These are phyloP conservation scores for Fusarium sp. DNA, from an alignment of 2,329 filamentous ascomycete species.

Conservation along the genomic window DNA sequence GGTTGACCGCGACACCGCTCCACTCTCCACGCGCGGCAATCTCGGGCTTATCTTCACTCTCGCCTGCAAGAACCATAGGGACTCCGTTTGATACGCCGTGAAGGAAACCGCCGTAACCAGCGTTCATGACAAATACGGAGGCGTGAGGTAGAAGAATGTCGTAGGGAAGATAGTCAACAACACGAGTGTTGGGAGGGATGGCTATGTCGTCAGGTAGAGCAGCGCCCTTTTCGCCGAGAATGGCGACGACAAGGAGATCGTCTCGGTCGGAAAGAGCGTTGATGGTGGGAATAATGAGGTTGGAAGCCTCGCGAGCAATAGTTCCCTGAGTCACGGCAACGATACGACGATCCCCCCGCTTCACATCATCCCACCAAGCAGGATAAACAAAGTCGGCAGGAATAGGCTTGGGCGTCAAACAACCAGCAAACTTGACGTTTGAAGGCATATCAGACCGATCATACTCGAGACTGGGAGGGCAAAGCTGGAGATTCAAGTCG, in stretches of 20 bases:
- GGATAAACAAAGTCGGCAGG: conserved; percentile 51
- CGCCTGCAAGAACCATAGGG: conserved; percentile 60
- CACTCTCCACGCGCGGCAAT: conserved; percentile 56
- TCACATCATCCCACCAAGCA: conserved; percentile 60
- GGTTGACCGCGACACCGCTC: conserved; percentile 59
- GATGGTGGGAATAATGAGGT: conserved; percentile 60
- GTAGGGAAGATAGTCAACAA: conserved; percentile 62
- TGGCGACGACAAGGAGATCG: conserved; percentile 53
- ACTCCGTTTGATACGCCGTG: conserved; percentile 59
- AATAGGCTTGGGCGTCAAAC: conserved; percentile 50
- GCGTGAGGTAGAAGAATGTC: conserved; percentile 58
- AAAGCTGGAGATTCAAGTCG: conserved; percentile 54
- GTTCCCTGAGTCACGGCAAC: conserved; percentile 63
- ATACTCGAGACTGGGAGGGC: conserved; percentile 55
- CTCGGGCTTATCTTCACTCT: conserved; percentile 56
- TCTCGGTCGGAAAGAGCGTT: conserved; percentile 54
- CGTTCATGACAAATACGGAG: conserved; percentile 61
- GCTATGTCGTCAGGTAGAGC: conserved; percentile 40
- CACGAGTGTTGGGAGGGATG: conserved; percentile 56
- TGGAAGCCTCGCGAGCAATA: conserved; percentile 51
- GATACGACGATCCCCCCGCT: conserved; percentile 52
- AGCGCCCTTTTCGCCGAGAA: conserved; percentile 46
- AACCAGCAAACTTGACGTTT: conserved; percentile 58
- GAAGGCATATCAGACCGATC: conserved; percentile 51
- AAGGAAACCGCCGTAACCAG: conserved; percentile 60